Conservation (phyloP, 2,329 filamentous ascomycete species). For the Lasiodiplodia sp. region DNA sequence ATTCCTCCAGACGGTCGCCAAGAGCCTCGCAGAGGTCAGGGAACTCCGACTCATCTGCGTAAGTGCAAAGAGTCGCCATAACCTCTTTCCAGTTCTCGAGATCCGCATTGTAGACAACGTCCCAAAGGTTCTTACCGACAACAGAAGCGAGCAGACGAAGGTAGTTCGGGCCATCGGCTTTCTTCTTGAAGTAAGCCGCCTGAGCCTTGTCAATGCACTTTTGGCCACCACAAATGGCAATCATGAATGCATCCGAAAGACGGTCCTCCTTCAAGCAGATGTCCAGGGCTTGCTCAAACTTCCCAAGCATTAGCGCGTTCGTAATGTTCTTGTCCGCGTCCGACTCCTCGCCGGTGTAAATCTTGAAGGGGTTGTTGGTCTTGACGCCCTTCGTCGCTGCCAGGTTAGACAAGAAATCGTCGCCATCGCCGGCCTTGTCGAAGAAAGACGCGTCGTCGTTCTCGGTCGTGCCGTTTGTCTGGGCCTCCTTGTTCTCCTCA, state of each 20-base stretch:
- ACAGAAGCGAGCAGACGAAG: slow-evolving; percentile 88
- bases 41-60: slow-evolving; percentile 89
- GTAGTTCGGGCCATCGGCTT: slow-evolving; percentile 86
- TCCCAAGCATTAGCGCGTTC: slow-evolving; percentile 83
- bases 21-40: slow-evolving; percentile 93
- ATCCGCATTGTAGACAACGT: slow-evolving; percentile 95
- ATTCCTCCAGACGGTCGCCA: slow-evolving; percentile 86
- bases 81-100: slow-evolving; percentile 95
- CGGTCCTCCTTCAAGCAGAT: slow-evolving; percentile 88
- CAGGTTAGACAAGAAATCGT: slow-evolving; percentile 86
- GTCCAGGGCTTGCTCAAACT: slow-evolving; percentile 89
- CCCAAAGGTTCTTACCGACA: slow-evolving; percentile 96
- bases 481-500: slow-evolving; percentile 50
- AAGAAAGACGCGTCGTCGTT: slow-evolving; percentile 77
- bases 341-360: slow-evolving; percentile 85
- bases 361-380: slow-evolving; percentile 91
- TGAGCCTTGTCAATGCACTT: slow-evolving; percentile 95
- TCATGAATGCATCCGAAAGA: slow-evolving; percentile 95
- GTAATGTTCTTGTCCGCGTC: slow-evolving; percentile 87
- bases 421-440: slow-evolving; percentile 70
- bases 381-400: slow-evolving; percentile 89
- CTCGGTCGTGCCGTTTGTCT: slow-evolving; percentile 53
- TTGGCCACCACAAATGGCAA: slow-evolving; percentile 95
- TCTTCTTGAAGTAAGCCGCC: slow-evolving; percentile 84
- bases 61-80: slow-evolving; percentile 95